These are phyloP conservation scores for Hyaloperonospora arabidopsidis DNA, from an alignment of 352 stramenopile species.

Conservation along the genomic window DNA sequence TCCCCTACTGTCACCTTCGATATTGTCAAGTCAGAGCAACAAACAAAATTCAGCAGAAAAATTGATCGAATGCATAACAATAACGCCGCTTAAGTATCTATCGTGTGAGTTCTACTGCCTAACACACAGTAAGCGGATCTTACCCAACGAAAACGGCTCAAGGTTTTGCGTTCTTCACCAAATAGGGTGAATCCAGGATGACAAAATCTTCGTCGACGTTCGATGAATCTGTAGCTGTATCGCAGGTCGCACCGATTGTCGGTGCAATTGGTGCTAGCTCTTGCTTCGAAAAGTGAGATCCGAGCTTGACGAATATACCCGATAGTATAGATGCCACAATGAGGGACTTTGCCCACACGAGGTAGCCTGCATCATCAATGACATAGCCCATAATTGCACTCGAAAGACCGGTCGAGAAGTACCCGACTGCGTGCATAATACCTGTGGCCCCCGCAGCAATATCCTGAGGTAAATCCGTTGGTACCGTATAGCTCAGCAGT, in stretches of 20 bases:
- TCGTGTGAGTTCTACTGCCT: too few relatives aligned
- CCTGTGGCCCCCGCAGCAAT: constrained; percentile 55
- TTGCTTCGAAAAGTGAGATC: constrained; percentile 43
- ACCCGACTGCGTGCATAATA: constrained; percentile 58
- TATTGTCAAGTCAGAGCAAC: too few relatives aligned
- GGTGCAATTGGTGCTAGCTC: constrained; percentile 2
- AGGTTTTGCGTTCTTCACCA: background rate
- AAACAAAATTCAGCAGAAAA: too few relatives aligned
- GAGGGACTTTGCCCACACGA: constrained; percentile 51
- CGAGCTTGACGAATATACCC: constrained; percentile 51
- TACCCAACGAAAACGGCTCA: too few relatives aligned
- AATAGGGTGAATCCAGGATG: constrained; percentile 14
- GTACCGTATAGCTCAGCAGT: constrained; percentile 64
- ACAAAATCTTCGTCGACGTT: constrained; percentile 17
- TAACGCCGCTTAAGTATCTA: too few relatives aligned
- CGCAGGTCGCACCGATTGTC: constrained; percentile 12
- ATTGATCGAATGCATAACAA: too few relatives aligned
- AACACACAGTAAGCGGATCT: too few relatives aligned
- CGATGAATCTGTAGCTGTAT: constrained; percentile 11
- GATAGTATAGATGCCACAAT: constrained; percentile 48
- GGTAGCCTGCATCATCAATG: constrained; percentile 46
- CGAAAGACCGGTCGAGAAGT: constrained; percentile 62
- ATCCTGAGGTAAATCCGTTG: constrained; percentile 61
- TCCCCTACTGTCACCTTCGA: too few relatives aligned
- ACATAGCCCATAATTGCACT: constrained; percentile 57